Percentiles rank a stretch among this genome's conserved stretches.
phyloP scores from a whole-genome alignment of 2,329 filamentous ascomycete species.

The Epichloe gansuensis region DNA sequence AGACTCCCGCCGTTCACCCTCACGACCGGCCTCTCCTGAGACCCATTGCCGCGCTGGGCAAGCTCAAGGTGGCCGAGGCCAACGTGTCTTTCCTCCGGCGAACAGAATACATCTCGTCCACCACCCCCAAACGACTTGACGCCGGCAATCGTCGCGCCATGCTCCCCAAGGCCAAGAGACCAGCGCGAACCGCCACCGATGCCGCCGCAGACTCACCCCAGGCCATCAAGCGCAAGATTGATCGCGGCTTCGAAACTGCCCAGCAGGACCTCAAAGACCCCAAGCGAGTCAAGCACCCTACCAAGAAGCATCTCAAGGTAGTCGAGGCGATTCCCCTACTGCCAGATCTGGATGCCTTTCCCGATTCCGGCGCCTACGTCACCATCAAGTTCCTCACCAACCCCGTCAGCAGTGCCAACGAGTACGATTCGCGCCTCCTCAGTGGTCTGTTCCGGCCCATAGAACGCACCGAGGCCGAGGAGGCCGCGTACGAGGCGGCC shows the following conservation, averaged over 20 bases:
- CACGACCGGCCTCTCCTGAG: slow-evolving; percentile 75
- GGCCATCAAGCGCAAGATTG: slow-evolving; percentile 56
- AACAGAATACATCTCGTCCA: slow-evolving; percentile 82
- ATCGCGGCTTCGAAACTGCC: slow-evolving; percentile 45
- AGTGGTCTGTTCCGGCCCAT: slow-evolving; percentile 49
- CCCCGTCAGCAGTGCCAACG: slow-evolving; percentile 37
- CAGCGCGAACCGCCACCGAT: slow-evolving; percentile 38
- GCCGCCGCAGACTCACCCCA: slow-evolving; percentile 48
- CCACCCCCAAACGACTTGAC: slow-evolving; percentile 35
- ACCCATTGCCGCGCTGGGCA: slow-evolving; percentile 72
- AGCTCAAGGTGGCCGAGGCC: slow-evolving; percentile 61
- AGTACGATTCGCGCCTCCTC: slow-evolving; percentile 49
- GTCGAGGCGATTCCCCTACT: slow-evolving; percentile 48
- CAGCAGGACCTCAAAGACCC: slow-evolving; percentile 41
- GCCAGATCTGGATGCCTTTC: slow-evolving; percentile 55
- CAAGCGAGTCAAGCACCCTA: slow-evolving; percentile 42
- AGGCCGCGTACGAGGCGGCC: slow-evolving; percentile 36
- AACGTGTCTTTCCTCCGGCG: slow-evolving; percentile 87
- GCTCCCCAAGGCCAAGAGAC: slow-evolving; percentile 20
- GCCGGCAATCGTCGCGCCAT: slow-evolving; percentile 30
- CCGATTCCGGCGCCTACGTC: slow-evolving; percentile 56
- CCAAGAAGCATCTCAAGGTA: slow-evolving; percentile 43
- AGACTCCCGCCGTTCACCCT: slow-evolving; percentile 61
- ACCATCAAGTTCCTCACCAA: slow-evolving; percentile 57
- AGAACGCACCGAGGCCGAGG: slow-evolving; percentile 40